Percentiles rank a stretch among this genome's conserved stretches.
These are phyloP conservation scores for Podospora comata DNA, from an alignment of 495 filamentous ascomycete genomes.

Conservation along the genomic window DNA sequence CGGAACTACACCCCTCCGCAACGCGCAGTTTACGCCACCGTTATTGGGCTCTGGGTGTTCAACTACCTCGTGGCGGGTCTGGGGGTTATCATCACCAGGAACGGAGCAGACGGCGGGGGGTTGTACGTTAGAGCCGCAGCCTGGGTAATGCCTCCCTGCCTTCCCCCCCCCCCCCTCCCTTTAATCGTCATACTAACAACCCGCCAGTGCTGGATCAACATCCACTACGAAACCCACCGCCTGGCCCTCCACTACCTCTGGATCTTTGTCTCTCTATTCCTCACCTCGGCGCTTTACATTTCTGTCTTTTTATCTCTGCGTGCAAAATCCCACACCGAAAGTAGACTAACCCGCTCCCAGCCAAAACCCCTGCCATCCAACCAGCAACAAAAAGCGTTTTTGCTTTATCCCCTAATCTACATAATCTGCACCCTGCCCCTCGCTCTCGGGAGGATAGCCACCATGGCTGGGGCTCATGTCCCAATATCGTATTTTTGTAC, in stretches of 20 bases:
- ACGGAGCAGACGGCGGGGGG: constrained; percentile 47
- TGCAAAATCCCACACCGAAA: constrained; percentile 30
- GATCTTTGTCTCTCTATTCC: constrained; percentile 68
- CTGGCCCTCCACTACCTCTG: constrained; percentile 76
- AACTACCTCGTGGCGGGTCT: constrained; percentile 55
- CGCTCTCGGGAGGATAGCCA: constrained; percentile 64
- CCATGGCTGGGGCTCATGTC: constrained; percentile 54
- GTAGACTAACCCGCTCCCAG: background rate
- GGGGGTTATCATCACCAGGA: constrained; percentile 47
- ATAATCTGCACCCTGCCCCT: constrained; percentile 68
- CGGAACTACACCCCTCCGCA: constrained; percentile 56
- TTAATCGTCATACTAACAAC: background rate
- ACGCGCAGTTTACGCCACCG: constrained; percentile 47
- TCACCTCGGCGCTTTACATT: constrained; percentile 62
- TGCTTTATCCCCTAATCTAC: constrained; percentile 74
- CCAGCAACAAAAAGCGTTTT: constrained; percentile 57
- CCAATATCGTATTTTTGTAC: constrained; percentile 61
- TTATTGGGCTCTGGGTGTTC: constrained; percentile 58
- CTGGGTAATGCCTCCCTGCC: constrained; percentile 50
- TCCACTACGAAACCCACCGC: constrained; percentile 56
- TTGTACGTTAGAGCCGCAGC: constrained; percentile 60
- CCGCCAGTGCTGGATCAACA: constrained; percentile 66
- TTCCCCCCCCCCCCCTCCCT: background rate
- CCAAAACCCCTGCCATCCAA: background rate
- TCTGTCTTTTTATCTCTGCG: constrained; percentile 61